Evolutionary conservation across 371 early-diverging fungal species (phyloP).

Genomic region (Gilbertella persicaria): DNA sequence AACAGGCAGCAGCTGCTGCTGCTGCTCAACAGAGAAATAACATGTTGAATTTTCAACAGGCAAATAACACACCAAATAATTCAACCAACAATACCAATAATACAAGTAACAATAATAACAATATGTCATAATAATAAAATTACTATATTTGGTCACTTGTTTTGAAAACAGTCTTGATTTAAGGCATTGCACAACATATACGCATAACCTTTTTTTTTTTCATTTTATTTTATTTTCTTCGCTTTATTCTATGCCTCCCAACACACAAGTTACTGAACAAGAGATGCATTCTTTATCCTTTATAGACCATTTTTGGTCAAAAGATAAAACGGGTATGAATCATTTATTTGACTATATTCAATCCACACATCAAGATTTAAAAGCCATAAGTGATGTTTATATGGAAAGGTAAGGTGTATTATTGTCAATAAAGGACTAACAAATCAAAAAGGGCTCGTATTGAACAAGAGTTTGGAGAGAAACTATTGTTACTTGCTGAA

Average conservation of each 20-base stretch:
- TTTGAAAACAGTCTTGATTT: constrained; percentile 2
- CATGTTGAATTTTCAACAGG: constrained; percentile 20
- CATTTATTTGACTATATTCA: constrained; percentile 25
- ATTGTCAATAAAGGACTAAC: background rate
- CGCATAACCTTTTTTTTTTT: background rate
- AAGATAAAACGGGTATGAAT: constrained; percentile 18
- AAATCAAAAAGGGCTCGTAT: constrained; percentile 19
- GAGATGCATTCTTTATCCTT: constrained; percentile 12
- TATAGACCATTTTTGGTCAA: constrained; percentile 36
- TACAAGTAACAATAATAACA: constrained; percentile 8
- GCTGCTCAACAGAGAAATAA: constrained; percentile 28
- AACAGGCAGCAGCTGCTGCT: constrained; percentile 24
- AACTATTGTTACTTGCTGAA: constrained; percentile 17
- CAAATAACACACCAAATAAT: constrained; percentile 7
- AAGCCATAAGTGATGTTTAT: constrained; percentile 29
- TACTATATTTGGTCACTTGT: constrained; percentile 6
- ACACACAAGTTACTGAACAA: constrained; percentile 5
- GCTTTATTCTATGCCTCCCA: constrained; percentile 19
- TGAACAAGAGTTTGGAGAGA: constrained; percentile 41
- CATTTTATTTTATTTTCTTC: background rate
- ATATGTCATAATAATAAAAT: constrained; percentile 1
- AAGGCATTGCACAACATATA: background rate
- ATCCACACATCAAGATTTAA: constrained; percentile 27
- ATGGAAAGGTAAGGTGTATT: constrained; percentile 27
- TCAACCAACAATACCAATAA: constrained; percentile 14